Conservation (phyloP, 208 protist genomes). For the Trypanosoma lewisi region DNA sequence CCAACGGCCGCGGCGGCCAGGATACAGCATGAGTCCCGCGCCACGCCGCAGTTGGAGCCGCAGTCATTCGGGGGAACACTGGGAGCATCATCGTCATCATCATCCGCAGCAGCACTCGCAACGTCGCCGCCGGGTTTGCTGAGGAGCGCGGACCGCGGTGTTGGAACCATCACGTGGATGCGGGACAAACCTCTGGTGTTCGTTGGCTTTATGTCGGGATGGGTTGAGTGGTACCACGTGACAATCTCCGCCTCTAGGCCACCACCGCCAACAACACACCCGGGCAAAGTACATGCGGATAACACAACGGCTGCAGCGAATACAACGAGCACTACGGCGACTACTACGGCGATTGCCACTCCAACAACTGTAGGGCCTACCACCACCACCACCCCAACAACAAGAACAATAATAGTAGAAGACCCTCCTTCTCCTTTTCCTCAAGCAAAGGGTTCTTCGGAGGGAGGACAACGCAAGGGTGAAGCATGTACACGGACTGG, state of each 20-base stretch:
- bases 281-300: background rate
- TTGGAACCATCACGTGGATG: conserved; percentile 87
- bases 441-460: background rate
- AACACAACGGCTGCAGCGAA: background rate
- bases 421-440: background rate
- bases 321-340: background rate
- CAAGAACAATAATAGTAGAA: background rate
- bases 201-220: conserved; percentile 65
- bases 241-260: conserved; percentile 29
- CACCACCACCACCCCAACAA: background rate
- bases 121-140: too few relatives aligned
- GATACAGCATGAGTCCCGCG: background rate
- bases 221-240: conserved; percentile 79
- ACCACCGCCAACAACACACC: conserved; percentile 9
- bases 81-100: background rate
- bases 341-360: too few relatives aligned
- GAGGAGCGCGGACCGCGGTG: background rate
- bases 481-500: background rate
- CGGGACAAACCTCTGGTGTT: conserved; percentile 73
- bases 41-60: background rate
- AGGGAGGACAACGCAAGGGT: background rate
- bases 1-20: background rate
- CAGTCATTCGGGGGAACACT: background rate
- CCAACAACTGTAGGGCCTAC: too few relatives aligned
- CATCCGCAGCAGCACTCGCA: background rate